Percentiles rank a stretch among this genome's conserved stretches.
These are phyloP conservation scores for Penicillium hesseltinei DNA, from an alignment of 2,329 filamentous ascomycete genomes.

Conservation along the genomic window DNA sequence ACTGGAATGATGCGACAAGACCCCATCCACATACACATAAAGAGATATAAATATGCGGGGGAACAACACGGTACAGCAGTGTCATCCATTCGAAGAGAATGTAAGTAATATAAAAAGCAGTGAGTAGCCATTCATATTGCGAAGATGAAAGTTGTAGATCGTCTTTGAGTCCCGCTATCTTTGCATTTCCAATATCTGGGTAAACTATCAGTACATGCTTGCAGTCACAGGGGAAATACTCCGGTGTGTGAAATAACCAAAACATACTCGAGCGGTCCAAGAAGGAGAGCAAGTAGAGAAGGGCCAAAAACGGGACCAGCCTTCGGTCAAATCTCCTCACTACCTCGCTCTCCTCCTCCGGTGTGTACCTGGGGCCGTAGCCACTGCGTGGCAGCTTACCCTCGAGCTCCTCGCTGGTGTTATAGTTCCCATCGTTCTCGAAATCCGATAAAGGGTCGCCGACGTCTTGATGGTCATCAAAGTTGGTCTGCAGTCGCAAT, in stretches of 20 bases:
- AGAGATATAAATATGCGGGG: constrained; percentile 61
- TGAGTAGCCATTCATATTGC: constrained; percentile 62
- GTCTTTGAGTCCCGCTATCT: constrained; percentile 56
- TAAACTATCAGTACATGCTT: constrained; percentile 9
- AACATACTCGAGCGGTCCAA: constrained; percentile 76
- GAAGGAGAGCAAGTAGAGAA: constrained; percentile 82
- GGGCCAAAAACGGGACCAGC: constrained; percentile 75
- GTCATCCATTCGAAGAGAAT: constrained; percentile 67
- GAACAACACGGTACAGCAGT: constrained; percentile 59
- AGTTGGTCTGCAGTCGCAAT: constrained; percentile 37
- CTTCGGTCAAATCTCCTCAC: constrained; percentile 72
- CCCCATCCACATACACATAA: constrained; percentile 73
- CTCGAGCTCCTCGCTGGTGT: constrained; percentile 28
- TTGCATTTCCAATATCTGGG: constrained; percentile 61
- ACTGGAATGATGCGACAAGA: constrained; percentile 71
- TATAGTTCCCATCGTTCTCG: constrained; percentile 29
- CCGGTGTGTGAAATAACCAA: not conserved
- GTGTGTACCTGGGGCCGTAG: constrained; percentile 37
- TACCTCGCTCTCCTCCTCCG: constrained; percentile 70
- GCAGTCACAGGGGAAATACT: not conserved
- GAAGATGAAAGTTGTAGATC: constrained; percentile 55
- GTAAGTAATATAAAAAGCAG: constrained; percentile 64
- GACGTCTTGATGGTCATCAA: constrained; percentile 21
- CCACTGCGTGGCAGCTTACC: constrained; percentile 9
- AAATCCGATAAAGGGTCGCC: constrained; percentile 23